A percentile compares a stretch with the other conserved stretches of the same genome.
These are phyloP conservation scores for Flaveria bidentis DNA, from an alignment of 129 eudicot genomes.

Conservation along the genomic window DNA sequence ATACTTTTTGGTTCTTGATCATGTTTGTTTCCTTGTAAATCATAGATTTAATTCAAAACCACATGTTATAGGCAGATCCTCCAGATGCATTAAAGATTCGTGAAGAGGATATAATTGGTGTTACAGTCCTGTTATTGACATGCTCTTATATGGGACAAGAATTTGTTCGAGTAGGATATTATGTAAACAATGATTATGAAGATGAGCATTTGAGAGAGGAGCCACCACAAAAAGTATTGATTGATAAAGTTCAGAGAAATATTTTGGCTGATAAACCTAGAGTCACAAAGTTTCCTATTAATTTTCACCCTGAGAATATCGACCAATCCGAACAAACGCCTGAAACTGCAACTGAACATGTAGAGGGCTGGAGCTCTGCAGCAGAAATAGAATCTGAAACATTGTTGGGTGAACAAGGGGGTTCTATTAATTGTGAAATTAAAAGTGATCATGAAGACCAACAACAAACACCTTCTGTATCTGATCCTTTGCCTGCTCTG, in stretches of 20 bases:
- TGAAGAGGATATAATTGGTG: constrained; percentile 75
- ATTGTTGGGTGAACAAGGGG: constrained; percentile 21
- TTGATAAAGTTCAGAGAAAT: constrained; percentile 61
- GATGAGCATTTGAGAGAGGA: constrained; percentile 72
- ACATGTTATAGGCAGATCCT: constrained; percentile 58
- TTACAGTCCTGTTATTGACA: constrained; percentile 64
- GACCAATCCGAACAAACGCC: constrained; percentile 44
- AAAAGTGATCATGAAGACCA: constrained; percentile 32
- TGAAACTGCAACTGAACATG: constrained; percentile 19
- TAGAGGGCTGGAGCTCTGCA: no score
- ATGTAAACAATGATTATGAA: constrained; percentile 71
- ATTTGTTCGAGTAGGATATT: constrained; percentile 68
- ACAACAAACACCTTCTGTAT: not conserved
- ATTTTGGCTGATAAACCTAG: constrained; percentile 70
- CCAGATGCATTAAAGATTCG: constrained; percentile 68
- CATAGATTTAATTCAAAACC: not conserved
- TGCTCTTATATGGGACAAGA: constrained; percentile 81
- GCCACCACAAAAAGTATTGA: constrained; percentile 69
- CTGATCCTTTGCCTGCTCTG: constrained; percentile 29
- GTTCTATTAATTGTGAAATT: constrained; percentile 19
- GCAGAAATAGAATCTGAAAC: not conserved
- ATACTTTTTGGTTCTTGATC: not conserved
- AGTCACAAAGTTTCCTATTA: constrained; percentile 70
- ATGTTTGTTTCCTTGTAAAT: not conserved
- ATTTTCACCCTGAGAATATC: constrained; percentile 52